A percentile compares a stretch with the other conserved stretches of the same genome.
These are phyloP conservation scores for Rhododendron ovatum DNA, from an alignment of 148 eudicot genomes.

Conservation along the genomic window DNA sequence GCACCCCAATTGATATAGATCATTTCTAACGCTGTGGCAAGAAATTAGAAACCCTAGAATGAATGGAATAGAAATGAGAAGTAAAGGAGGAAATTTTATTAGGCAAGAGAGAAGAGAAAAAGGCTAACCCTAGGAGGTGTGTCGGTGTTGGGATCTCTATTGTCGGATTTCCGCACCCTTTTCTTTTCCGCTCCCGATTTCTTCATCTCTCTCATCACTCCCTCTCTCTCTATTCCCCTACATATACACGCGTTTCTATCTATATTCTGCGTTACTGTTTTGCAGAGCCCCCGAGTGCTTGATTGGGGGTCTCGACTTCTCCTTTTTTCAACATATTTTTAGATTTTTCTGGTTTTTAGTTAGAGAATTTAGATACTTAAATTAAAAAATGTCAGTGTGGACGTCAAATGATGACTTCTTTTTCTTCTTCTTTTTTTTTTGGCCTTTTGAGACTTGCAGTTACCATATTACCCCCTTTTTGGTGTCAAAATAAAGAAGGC, in stretches of 20 bases:
- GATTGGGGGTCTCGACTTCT: neutral
- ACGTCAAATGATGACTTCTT: neutral
- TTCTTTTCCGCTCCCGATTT: constrained; percentile 46
- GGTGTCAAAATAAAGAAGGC: too few relatives aligned
- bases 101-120: neutral
- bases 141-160: constrained; percentile 28
- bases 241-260: neutral
- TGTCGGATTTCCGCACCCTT: constrained; percentile 33
- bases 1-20: neutral
- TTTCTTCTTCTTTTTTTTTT: too few relatives aligned
- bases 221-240: neutral
- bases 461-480: too few relatives aligned
- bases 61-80: neutral
- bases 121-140: constrained; percentile 38
- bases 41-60: neutral
- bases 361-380: too few relatives aligned
- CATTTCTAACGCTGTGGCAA: neutral
- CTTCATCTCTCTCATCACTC: constrained; percentile 32
- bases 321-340: neutral
- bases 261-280: neutral
- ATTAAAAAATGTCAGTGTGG: too few relatives aligned
- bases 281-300: neutral
- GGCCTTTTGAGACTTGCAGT: too few relatives aligned
- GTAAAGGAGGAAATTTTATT: neutral
- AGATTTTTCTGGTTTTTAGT: neutral